Conservation (phyloP, 2,329 filamentous ascomycete species). For the Penicillium sp. region DNA sequence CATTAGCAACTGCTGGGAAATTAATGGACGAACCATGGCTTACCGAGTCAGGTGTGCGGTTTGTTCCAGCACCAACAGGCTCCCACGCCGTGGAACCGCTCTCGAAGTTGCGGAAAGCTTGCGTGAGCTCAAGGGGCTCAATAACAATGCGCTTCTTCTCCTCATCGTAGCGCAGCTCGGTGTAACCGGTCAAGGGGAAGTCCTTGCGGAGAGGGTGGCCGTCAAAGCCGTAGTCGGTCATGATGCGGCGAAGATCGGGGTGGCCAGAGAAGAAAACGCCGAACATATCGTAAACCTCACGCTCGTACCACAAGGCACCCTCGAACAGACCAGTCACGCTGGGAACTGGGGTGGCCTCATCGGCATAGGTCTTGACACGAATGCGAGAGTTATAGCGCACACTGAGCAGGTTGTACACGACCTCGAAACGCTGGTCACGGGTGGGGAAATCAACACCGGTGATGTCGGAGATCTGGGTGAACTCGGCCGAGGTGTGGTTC, state of each 20-base stretch:
- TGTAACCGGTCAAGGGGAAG: constrained; percentile 96
- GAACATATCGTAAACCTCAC: constrained; percentile 95
- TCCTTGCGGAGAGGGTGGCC: constrained; percentile 96
- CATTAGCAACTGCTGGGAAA: constrained; percentile 6
- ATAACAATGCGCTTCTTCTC: constrained; percentile 99
- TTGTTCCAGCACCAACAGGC: constrained; percentile 65
- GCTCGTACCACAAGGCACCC: constrained; percentile 97
- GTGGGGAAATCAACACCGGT: constrained; percentile 96
- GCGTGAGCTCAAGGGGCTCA: constrained; percentile 93
- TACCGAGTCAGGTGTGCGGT: constrained; percentile 70
- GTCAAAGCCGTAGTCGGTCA: constrained; percentile 99
- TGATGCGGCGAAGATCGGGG: constrained; percentile 92
- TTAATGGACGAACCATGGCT: constrained; percentile 29
- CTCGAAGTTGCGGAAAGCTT: constrained; percentile 98
- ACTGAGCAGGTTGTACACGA: constrained; percentile 95
- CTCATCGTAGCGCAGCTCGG: constrained; percentile 95
- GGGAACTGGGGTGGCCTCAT: constrained; percentile 89
- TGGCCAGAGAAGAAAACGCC: constrained; percentile 95
- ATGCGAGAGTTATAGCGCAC: constrained; percentile 96
- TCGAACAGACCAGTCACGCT: constrained; percentile 83
- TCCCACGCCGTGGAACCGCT: constrained; percentile 71
- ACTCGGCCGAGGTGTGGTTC: constrained; percentile 96
- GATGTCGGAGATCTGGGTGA: constrained; percentile 86
- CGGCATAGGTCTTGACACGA: constrained; percentile 96
- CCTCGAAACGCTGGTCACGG: constrained; percentile 90